A percentile compares a stretch with the other conserved stretches of the same genome.
These are phyloP conservation scores for Hemileccinum impolitum DNA, from an alignment of 768 basidiomycete species.

Conservation along the genomic window DNA sequence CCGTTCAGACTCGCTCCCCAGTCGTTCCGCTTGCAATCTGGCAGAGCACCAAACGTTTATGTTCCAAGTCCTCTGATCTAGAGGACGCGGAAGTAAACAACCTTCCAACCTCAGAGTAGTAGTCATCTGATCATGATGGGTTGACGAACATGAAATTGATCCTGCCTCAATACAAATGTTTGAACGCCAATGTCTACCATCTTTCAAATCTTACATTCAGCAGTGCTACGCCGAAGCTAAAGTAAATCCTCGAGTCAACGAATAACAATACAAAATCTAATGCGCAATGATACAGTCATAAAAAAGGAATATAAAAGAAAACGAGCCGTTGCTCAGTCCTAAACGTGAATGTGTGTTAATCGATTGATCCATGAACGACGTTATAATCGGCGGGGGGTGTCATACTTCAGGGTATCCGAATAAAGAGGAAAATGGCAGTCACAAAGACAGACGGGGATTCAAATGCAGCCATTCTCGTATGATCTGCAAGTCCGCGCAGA, in stretches of 20 bases:
- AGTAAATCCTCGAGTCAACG: not conserved
- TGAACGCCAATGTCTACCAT: no score
- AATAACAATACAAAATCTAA: constrained; percentile 29
- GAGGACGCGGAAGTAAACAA: no score
- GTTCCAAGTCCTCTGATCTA: no score
- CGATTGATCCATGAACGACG: not conserved
- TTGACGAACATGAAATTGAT: not conserved
- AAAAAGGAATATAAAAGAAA: not conserved
- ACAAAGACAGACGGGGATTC: not conserved
- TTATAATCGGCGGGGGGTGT: constrained; percentile 4
- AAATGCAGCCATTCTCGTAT: constrained; percentile 7
- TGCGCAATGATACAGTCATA: constrained; percentile 16
- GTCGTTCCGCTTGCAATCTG: no score
- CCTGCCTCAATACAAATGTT: no score
- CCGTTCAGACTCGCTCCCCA: no score
- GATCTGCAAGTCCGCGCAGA: constrained; percentile 9
- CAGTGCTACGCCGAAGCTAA: not conserved
- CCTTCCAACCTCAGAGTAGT: no score
- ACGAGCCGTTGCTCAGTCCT: constrained; percentile 2
- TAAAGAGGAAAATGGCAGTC: not conserved
- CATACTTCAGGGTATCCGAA: not conserved
- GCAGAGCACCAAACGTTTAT: no score
- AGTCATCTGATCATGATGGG: no score
- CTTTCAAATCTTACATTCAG: not conserved
- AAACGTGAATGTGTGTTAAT: not conserved